Percentiles rank a stretch among this genome's conserved stretches.
Evolutionary conservation across 148 eudicot species (phyloP).

Genomic region (Linanthus parryae): DNA sequence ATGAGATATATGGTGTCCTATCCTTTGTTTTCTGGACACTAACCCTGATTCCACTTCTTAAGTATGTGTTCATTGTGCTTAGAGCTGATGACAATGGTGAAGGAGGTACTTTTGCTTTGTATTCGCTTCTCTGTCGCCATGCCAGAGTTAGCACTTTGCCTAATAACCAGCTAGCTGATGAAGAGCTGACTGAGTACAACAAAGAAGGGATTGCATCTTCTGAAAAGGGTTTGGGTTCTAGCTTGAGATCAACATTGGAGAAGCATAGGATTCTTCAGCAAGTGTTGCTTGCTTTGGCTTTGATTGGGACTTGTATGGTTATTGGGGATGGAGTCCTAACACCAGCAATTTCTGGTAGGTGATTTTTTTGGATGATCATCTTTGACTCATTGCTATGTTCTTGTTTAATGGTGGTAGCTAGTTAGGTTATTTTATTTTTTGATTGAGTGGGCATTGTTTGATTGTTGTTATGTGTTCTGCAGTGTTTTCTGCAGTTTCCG

Average conservation of each 20-base stretch:
- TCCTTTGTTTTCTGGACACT: slow-evolving; percentile 73
- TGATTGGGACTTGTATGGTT: slow-evolving; percentile 79
- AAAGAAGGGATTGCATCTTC: slow-evolving; percentile 29
- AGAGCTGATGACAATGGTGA: slow-evolving; percentile 80
- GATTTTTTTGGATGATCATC: not conserved
- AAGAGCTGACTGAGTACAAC: slow-evolving; percentile 55
- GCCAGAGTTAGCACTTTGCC: slow-evolving; percentile 59
- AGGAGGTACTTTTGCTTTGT: slow-evolving; percentile 81
- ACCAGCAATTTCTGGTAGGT: slow-evolving; percentile 62
- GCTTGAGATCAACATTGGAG: slow-evolving; percentile 50
- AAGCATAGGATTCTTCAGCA: slow-evolving; percentile 43
- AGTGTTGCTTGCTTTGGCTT: slow-evolving; percentile 49
- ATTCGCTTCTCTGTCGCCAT: slow-evolving; percentile 63
- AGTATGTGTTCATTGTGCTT: slow-evolving; percentile 69
- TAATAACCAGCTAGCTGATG: slow-evolving; percentile 60
- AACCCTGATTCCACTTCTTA: slow-evolving; percentile 58
- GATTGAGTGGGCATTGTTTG: not conserved
- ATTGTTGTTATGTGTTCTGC: slow-evolving; percentile 20
- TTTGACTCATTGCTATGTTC: not conserved
- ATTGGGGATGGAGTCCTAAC: slow-evolving; percentile 80
- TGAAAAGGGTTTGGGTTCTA: slow-evolving; percentile 21
- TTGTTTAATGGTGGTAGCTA: slow-evolving; percentile 3
- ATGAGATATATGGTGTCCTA: slow-evolving; percentile 63
- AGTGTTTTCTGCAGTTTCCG: slow-evolving; percentile 75
- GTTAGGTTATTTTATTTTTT: slow-evolving; percentile 6